Evolutionary conservation across 129 eudicot genomes (phyloP).

Genomic region (Tagetes patula): DNA sequence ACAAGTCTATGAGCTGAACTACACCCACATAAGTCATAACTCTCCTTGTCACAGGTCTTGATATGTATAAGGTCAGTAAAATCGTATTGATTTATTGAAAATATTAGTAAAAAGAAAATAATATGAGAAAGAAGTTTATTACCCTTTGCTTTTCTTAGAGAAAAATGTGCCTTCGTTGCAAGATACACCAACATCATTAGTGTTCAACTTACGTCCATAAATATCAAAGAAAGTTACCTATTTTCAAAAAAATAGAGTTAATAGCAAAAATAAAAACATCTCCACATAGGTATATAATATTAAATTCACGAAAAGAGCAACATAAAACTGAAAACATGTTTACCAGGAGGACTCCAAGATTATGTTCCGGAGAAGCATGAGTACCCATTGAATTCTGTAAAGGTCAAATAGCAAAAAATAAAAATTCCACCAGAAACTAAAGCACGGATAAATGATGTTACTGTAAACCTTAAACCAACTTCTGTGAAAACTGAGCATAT

Average conservation of each 20-base stretch:
- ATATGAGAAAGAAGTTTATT: slow-evolving; percentile 17
- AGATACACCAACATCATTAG: slow-evolving; percentile 81
- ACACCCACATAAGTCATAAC: neutral
- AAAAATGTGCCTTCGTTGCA: slow-evolving; percentile 79
- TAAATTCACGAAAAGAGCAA: neutral
- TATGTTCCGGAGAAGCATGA: slow-evolving; percentile 69
- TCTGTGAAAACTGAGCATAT: slow-evolving; percentile 7
- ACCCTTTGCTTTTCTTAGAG: slow-evolving; percentile 78
- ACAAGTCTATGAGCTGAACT: neutral
- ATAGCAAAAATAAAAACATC: neutral
- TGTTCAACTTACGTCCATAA: slow-evolving; percentile 81
- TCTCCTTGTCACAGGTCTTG: neutral
- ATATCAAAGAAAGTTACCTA: slow-evolving; percentile 92
- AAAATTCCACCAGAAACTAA: neutral
- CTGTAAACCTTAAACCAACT: neutral
- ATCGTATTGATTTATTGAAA: neutral
- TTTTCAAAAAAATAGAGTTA: slow-evolving; percentile 8
- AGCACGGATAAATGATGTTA: neutral
- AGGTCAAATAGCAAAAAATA: slow-evolving; percentile 2
- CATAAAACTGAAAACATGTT: neutral
- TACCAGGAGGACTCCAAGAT: slow-evolving; percentile 88
- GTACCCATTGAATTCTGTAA: slow-evolving; percentile 51
- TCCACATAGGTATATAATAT: neutral
- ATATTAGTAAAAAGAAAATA: neutral
- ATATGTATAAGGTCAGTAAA: neutral